A percentile compares a stretch with the other conserved stretches of the same genome.
These are phyloP conservation scores for Nicotiana noctiflora DNA, from an alignment of 257 asterid species.

Conservation along the genomic window DNA sequence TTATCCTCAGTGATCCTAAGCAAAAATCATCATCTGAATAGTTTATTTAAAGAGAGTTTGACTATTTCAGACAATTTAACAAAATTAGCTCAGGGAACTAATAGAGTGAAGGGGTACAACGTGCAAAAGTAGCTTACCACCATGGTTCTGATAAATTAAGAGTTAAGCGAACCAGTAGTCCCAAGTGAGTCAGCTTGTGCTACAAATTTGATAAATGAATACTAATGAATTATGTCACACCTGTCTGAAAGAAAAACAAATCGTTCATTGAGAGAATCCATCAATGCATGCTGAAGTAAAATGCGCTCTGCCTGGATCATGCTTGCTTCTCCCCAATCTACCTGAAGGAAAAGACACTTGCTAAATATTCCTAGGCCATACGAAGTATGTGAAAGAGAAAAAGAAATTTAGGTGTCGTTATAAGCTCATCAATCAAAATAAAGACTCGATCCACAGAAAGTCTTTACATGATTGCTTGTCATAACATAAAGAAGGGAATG, in stretches of 20 bases:
- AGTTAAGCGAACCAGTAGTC: neutral
- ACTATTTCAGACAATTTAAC: neutral
- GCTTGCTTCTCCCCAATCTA: slow-evolving; percentile 99
- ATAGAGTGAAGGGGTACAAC: neutral
- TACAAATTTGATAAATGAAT: neutral
- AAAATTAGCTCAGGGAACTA: neutral
- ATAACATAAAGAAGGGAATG: neutral
- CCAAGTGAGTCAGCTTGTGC: neutral
- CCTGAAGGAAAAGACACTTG: slow-evolving; percentile 49
- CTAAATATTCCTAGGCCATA: slow-evolving; percentile 23
- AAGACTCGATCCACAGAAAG: neutral
- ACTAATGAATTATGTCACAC: slow-evolving; percentile 25
- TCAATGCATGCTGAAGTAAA: slow-evolving; percentile 73
- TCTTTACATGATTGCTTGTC: neutral
- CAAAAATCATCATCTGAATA: neutral
- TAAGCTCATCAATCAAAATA: neutral
- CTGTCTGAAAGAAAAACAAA: slow-evolving; percentile 94
- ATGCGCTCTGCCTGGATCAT: slow-evolving; percentile 97
- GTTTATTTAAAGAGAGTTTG: neutral
- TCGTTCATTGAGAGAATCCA: slow-evolving; percentile 66
- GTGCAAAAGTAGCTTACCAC: neutral
- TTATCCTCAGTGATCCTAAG: neutral
- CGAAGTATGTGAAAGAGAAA: slow-evolving; percentile 4
- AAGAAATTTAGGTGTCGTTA: neutral
- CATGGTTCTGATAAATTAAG: neutral